A percentile compares a stretch with the other conserved stretches of the same genome.
phyloP scores from a whole-genome alignment of 192 early-diverging fungal genomes.

The Coemansia asiatica region DNA sequence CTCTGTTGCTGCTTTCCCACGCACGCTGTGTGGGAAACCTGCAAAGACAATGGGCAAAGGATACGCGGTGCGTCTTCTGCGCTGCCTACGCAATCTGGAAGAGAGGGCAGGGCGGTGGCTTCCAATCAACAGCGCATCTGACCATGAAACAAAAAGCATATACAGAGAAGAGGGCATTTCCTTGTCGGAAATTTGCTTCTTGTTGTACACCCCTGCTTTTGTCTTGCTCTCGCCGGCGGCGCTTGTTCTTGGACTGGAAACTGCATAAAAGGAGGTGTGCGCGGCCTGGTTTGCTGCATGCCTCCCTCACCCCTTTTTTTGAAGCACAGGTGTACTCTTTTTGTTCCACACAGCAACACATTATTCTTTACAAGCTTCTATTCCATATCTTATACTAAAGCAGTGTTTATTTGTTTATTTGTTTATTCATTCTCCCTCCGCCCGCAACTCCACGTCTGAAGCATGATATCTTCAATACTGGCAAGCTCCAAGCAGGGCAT shows the following conservation, averaged over 20 bases:
- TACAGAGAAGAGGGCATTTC: background rate
- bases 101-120: slow-evolving; percentile 1
- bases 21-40: background rate
- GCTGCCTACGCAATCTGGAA: background rate
- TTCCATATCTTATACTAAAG: no score
- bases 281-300: background rate
- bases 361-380: no score
- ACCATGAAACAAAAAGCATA: background rate
- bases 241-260: background rate
- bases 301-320: background rate
- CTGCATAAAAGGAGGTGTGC: slow-evolving; percentile 4
- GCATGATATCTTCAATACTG: background rate
- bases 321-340: background rate
- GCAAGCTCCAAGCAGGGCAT: background rate
- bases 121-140: background rate
- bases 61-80: background rate
- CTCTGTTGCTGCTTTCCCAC: background rate
- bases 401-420: no score
- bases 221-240: background rate
- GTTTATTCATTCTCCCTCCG: no score
- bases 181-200: background rate
- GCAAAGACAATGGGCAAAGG: background rate
- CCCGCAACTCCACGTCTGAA: background rate
- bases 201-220: background rate
- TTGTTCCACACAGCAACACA: background rate